Conservation (phyloP, 352 stramenopile genomes). For the Pythium dissimile region DNA sequence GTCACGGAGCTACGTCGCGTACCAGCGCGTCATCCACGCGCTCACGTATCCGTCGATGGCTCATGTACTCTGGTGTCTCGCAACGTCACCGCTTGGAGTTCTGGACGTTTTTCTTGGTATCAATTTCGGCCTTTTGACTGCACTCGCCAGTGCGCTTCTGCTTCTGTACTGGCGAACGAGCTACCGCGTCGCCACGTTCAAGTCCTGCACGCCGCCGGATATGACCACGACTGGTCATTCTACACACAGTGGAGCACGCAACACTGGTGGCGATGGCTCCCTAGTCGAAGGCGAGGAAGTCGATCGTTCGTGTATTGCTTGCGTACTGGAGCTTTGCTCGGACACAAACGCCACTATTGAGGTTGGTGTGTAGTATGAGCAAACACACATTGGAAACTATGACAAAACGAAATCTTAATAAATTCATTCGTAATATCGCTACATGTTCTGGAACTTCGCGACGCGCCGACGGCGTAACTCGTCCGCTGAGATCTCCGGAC, state of each 20-base stretch:
- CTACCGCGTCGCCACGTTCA: slow-evolving; percentile 29
- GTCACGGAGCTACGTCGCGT: slow-evolving; percentile 30
- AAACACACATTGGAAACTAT: too few species aligned
- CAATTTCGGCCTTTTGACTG: slow-evolving; percentile 32
- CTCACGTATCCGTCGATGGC: slow-evolving; percentile 38
- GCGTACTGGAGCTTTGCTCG: slow-evolving; percentile 28
- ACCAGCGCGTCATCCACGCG: slow-evolving; percentile 42
- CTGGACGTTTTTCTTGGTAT: slow-evolving; percentile 22
- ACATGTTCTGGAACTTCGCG: slow-evolving; percentile 22
- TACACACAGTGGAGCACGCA: neutral
- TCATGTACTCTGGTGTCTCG: slow-evolving; percentile 34
- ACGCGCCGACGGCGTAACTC: slow-evolving; percentile 31
- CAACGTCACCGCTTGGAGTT: slow-evolving; percentile 12
- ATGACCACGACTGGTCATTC: neutral
- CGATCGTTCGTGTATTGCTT: slow-evolving; percentile 21
- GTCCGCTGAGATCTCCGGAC: slow-evolving; percentile 15
- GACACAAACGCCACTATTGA: neutral
- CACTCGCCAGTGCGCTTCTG: slow-evolving; percentile 19
- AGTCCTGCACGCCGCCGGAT: neutral
- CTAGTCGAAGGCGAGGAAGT: neutral
- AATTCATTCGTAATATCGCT: neutral
- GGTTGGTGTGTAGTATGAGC: neutral
- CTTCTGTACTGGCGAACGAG: slow-evolving; percentile 42
- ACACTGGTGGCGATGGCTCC: too few species aligned
- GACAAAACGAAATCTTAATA: too few species aligned